These are phyloP conservation scores for Tylopilus sp. DNA, from an alignment of 1,284 basidiomycete species.

Conservation along the genomic window DNA sequence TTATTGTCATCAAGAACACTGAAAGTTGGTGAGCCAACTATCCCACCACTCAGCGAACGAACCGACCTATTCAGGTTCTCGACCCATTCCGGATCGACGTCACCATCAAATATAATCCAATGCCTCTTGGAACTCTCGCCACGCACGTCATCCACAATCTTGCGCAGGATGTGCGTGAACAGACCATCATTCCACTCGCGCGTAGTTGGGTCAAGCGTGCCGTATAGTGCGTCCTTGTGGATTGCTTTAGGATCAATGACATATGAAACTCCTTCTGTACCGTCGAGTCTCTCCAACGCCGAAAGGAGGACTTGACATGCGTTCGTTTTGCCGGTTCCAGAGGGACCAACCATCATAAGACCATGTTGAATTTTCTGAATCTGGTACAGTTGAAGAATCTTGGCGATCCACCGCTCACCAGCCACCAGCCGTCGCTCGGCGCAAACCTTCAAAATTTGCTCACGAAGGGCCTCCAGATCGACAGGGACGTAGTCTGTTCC, in stretches of 20 bases:
- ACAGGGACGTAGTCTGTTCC: conserved; percentile 90
- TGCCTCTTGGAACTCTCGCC: conserved; percentile 96
- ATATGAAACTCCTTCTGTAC: conserved; percentile 89
- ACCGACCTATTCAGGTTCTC: conserved; percentile 96
- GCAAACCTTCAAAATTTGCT: conserved; percentile 87
- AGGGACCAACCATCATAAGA: conserved; percentile 99
- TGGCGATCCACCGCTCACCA: conserved; percentile 90
- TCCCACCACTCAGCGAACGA: conserved; percentile 1
- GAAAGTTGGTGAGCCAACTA: conserved; percentile 13
- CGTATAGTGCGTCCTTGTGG: conserved; percentile 97
- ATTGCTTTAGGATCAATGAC: conserved; percentile 99
- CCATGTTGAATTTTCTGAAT: conserved; percentile 99
- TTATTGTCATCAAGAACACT: conserved; percentile 99
- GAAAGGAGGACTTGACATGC: conserved; percentile 94
- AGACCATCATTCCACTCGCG: conserved; percentile 99
- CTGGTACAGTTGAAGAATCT: conserved; percentile 97
- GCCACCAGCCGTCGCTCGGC: conserved; percentile 79
- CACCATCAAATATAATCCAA: conserved; percentile 99
- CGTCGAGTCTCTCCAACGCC: conserved; percentile 90
- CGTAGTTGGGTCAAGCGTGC: conserved; percentile 95
- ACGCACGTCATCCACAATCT: conserved; percentile 98
- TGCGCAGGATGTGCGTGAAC: conserved; percentile 96
- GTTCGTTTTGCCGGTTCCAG: conserved; percentile 95
- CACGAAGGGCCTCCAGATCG: conserved; percentile 80
- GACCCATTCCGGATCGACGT: conserved; percentile 99